Evolutionary conservation across 2,329 filamentous ascomycete species (phyloP), one percentile per base, ranked within the genome.

Genomic region (Cercospora sp.): DNA sequence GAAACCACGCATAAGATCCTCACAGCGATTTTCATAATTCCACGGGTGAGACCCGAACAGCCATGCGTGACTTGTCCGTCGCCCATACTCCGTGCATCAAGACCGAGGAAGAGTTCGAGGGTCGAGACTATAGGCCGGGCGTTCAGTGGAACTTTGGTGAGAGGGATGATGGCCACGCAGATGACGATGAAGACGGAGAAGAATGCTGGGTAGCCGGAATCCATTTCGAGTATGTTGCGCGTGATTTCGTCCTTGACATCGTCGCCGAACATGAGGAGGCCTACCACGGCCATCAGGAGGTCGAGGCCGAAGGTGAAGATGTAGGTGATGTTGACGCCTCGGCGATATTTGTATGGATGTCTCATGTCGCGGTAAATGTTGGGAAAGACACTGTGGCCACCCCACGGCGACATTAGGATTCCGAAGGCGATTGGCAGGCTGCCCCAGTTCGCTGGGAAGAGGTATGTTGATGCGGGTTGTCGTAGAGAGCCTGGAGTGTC

Each of bases 231-330:
- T 69, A 99, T 90, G 80, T 97, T 98, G 75, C 91, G 90, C 0
- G 95, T 97, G 77, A 98, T 90, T 79, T 96, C 93, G 71, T 97
- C 94, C 66, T 86, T 87, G 64, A 97, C 92, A n/a, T 83, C 86
- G 73, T 97, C 91, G 69, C 94, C 94, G 79, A 97, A 99, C 94
- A 99, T 98, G 71, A 97, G 85, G 67, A 95, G 87, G 45, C 95
- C 94, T 10, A 91, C 87, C 55, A 95, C 86, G 28, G 93, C 94
- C 77, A 97, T 93, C 57, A 89, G 86, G 28, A 90, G 85, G 78
- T 98, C 94, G 12, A 98, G 86, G 21, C 92, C 77, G 78, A 92
- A 90, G 58, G 93, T 96, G 79, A 97, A 96, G 24, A 88, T 85
- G 79, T 97, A 97, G 1, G 94, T 96, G 68, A 90, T 85, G 76